Conservation (phyloP, 305 asterid genomes). For the Solanum hybrid region DNA sequence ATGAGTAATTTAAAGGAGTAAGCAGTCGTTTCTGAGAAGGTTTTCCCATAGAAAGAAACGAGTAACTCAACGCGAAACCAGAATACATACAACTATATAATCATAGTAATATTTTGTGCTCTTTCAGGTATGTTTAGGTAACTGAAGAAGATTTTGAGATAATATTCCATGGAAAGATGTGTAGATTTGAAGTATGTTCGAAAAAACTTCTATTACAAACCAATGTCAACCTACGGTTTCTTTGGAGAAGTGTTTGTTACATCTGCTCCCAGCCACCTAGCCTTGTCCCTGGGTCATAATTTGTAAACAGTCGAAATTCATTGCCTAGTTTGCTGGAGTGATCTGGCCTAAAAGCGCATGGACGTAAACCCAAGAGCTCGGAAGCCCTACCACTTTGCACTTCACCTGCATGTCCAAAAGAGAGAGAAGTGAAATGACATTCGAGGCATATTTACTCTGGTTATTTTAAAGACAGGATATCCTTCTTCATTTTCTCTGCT, state of each 20-base stretch:
- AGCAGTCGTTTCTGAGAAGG: not conserved
- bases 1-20: not conserved
- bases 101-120: not conserved
- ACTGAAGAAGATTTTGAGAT: not conserved
- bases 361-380: slow-evolving; percentile 58
- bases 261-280: slow-evolving; percentile 69
- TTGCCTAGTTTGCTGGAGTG: slow-evolving; percentile 95
- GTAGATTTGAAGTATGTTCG: not conserved
- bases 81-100: not conserved
- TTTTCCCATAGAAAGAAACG: not conserved
- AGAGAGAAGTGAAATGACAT: not conserved
- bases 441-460: not conserved
- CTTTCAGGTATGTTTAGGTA: not conserved
- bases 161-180: not conserved
- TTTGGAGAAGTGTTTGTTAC: slow-evolving; percentile 2
- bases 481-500: not conserved
- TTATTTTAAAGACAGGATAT: not conserved
- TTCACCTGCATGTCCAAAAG: slow-evolving; percentile 37
- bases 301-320: slow-evolving; percentile 76
- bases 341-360: slow-evolving; percentile 76
- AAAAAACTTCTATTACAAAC: not conserved
- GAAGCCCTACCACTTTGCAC: slow-evolving; percentile 72
- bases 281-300: slow-evolving; percentile 69
- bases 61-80: not conserved
- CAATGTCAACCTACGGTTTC: not conserved